Percentiles rank a stretch among this genome's conserved stretches.
Evolutionary conservation across 768 basidiomycete species (phyloP).

Genomic region (Leccinum variicolor): DNA sequence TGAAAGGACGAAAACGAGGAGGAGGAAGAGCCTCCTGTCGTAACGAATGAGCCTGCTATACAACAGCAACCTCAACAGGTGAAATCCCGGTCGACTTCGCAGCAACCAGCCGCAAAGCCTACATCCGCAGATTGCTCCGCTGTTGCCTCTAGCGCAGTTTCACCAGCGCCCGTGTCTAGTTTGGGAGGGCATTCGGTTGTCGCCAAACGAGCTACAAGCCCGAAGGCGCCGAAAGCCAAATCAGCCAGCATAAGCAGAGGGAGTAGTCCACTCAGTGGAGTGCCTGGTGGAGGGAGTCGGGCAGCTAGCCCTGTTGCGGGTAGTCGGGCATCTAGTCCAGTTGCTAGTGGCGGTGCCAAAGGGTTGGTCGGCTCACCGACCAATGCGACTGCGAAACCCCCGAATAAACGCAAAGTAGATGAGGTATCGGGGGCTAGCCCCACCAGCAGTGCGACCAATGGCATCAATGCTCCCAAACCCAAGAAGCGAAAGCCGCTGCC

Average conservation of each 20-base stretch:
- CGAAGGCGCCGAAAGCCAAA: slow-evolving; percentile 63
- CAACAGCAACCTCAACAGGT: slow-evolving; percentile 41
- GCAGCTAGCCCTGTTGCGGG: slow-evolving; percentile 46
- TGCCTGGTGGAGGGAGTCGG: slow-evolving; percentile 42
- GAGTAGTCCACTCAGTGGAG: slow-evolving; percentile 50
- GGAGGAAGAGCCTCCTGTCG: slow-evolving; percentile 55
- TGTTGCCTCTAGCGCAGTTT: slow-evolving; percentile 53
- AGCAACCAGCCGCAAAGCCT: slow-evolving; percentile 32
- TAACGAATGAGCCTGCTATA: slow-evolving; percentile 43
- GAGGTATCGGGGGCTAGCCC: slow-evolving; percentile 31
- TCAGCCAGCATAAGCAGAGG: slow-evolving; percentile 46
- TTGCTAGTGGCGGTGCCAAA: slow-evolving; percentile 15
- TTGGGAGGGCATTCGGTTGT: slow-evolving; percentile 77
- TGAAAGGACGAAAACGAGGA: slow-evolving; percentile 68
- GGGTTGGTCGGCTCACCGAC: slow-evolving; percentile 26
- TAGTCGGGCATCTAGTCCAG: slow-evolving; percentile 36
- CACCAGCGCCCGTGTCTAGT: slow-evolving; percentile 45
- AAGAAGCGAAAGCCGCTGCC: slow-evolving; percentile 54
- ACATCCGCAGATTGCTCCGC: slow-evolving; percentile 24
- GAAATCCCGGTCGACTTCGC: slow-evolving; percentile 45
- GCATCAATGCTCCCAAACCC: slow-evolving; percentile 36
- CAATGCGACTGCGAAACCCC: slow-evolving; percentile 34
- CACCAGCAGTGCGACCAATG: slow-evolving; percentile 11
- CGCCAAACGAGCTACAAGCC: slow-evolving; percentile 83
- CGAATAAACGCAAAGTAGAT: slow-evolving; percentile 61